A percentile compares a stretch with the other conserved stretches of the same genome.
Conservation (phyloP, 148 eudicot genomes). For the Drosera capensis region DNA sequence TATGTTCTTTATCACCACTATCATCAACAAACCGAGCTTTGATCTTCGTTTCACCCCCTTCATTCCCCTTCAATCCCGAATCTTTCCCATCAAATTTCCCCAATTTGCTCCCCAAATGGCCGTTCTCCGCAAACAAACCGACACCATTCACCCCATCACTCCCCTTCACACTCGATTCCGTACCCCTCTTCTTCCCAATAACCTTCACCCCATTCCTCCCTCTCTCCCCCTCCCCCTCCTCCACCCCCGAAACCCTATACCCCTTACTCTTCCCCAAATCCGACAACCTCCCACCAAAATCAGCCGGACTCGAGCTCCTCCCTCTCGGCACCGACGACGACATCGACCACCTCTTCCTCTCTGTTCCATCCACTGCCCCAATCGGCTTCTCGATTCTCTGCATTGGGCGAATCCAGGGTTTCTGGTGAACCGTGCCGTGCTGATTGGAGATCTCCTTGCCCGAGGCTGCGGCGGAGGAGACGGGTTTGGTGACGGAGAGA, state of each 20-base stretch:
- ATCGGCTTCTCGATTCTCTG: constrained; percentile 36
- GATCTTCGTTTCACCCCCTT: neutral
- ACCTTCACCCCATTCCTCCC: constrained; percentile 1
- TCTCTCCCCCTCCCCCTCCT: constrained; percentile 4
- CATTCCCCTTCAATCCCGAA: neutral
- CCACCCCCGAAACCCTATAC: constrained; percentile 11
- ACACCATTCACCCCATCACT: constrained; percentile 15
- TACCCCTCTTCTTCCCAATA: neutral
- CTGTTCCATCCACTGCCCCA: constrained; percentile 13
- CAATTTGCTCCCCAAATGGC: constrained; percentile 2
- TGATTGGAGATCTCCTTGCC: too few relatives aligned
- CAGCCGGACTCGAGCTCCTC: constrained; percentile 80
- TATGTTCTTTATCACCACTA: constrained; percentile 1
- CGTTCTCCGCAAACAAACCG: constrained; percentile 8
- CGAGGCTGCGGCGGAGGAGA: too few relatives aligned
- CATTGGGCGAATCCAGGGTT: constrained; percentile 27
- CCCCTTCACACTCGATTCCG: neutral
- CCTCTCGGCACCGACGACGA: constrained; percentile 55
- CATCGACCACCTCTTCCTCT: constrained; percentile 17
- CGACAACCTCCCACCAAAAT: constrained; percentile 27
- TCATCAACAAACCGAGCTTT: constrained; percentile 1
- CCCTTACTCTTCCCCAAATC: constrained; percentile 43
- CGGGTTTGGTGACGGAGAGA: too few relatives aligned
- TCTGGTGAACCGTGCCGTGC: neutral
- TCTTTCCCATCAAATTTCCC: constrained; percentile 7